phyloP scores from a whole-genome alignment of 2,329 filamentous ascomycete genomes.

The Fusarium begoniae region DNA sequence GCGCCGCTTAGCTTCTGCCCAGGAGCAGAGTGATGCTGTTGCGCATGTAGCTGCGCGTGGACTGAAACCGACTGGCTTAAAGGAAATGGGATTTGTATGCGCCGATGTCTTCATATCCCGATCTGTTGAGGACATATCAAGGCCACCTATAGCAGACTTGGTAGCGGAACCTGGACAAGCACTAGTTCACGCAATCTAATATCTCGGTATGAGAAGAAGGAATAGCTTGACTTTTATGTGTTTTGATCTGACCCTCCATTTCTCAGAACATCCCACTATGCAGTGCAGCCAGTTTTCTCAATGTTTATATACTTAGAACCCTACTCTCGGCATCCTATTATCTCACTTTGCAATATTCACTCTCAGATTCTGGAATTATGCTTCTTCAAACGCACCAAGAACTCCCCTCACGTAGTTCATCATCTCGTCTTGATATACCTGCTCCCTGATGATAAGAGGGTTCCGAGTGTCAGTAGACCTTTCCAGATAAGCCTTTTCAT shows the following conservation, averaged over 20 bases:
- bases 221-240: not conserved
- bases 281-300: not conserved
- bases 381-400: not conserved
- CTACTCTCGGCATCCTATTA: not conserved
- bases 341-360: too few species aligned
- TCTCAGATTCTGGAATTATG: not conserved
- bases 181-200: not conserved
- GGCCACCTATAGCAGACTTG: not conserved
- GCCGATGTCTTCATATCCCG: not conserved
- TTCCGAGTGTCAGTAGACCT: not conserved
- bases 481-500: not conserved
- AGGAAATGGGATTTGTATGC: not conserved
- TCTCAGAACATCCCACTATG: too few species aligned
- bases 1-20: not conserved
- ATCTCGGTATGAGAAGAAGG: not conserved
- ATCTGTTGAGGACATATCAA: not conserved
- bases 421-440: not conserved
- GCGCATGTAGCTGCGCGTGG: not conserved
- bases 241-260: too few species aligned
- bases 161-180: accelerated
- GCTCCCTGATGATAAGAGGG: not conserved
- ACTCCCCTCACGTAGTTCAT: not conserved
- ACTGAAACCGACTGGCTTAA: not conserved
- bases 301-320: not conserved
- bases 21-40: not conserved